Conservation (phyloP, 352 stramenopile genomes). For the Phytophthora cryptogea region DNA sequence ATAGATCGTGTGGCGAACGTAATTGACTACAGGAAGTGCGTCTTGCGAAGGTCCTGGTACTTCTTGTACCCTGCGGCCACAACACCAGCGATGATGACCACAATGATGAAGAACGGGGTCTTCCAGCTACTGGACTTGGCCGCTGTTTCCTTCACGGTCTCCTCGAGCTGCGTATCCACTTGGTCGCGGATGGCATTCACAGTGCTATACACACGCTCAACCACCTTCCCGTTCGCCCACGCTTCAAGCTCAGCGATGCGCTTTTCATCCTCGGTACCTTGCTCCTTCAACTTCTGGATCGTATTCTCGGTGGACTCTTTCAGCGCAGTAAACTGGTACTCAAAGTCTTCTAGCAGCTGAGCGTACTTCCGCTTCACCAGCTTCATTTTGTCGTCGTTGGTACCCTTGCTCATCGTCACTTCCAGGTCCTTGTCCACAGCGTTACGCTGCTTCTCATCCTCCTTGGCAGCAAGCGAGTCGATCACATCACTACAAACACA, state of each 20-base stretch:
- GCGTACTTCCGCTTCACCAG: constrained; percentile 79
- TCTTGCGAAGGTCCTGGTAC: constrained; percentile 89
- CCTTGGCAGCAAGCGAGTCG: constrained; percentile 50
- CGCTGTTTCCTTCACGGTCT: constrained; percentile 74
- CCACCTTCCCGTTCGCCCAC: constrained; percentile 66
- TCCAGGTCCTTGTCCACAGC: constrained; percentile 56
- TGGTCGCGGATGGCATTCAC: constrained; percentile 67
- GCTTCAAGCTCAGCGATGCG: constrained; percentile 74
- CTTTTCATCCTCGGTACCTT: constrained; percentile 68
- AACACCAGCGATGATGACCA: constrained; percentile 67
- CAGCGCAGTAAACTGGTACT: constrained; percentile 82
- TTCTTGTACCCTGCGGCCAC: constrained; percentile 81
- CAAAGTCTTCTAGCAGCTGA: constrained; percentile 84
- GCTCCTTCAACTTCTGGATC: constrained; percentile 78
- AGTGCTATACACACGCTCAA: constrained; percentile 58
- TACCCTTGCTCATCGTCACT: constrained; percentile 48
- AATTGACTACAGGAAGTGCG: constrained; percentile 74
- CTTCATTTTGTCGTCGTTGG: constrained; percentile 64
- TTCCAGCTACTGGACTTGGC: constrained; percentile 81
- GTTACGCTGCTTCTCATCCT: constrained; percentile 70
- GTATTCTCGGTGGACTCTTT: constrained; percentile 86
- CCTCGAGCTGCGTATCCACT: constrained; percentile 68
- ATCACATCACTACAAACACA: constrained; percentile 54
- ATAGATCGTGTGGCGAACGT: constrained; percentile 10
- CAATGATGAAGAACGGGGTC: constrained; percentile 79